Base-by-base conservation (phyloP, 495 filamentous ascomycete genomes). In the Aspergillus haitiensis region DNA sequence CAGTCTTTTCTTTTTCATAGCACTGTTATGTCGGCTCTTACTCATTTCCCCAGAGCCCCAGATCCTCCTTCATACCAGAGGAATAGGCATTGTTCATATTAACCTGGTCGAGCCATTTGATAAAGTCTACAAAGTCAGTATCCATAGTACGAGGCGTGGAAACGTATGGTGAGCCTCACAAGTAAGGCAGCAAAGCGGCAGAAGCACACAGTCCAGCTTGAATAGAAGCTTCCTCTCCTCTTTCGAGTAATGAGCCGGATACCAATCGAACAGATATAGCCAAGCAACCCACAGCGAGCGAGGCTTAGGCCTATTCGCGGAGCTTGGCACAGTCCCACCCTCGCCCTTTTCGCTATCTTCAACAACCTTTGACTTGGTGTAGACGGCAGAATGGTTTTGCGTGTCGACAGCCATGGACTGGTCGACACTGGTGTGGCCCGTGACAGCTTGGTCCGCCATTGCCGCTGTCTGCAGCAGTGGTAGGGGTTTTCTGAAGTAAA, bases 21-120 rank as follows among this genome's bases (percentile, higher is more conserved):
- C 8, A 40, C 9, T n/a, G 13, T 32, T 13, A 18, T 11, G 15
- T 4, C 5, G 21, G 5, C 36, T 1, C 45, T 8, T 21, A 60
- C 63, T 86, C 78, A 65, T 84, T 75, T 2, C 81, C 84, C 0
- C 64, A 60, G 56, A 87, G 80, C 53, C 71, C 56, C 11, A 88
- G 73, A 51, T 86, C 82, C 55, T 85, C 81, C 58, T 83, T 86
- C 84, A 88, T 84, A 3, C 85, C 85, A 0, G 80, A 81, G 15
- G 85, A 79, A 69, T 86, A 86, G 40, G 85, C 84, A 73, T 85
- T 85, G 33, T 57, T 58, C 0, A 63, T 48, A 50, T 63, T 58
- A 21, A 53, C 50, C n/a, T 53, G 50, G 52, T 63, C 64, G 33
- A 66, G 53, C 54, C 58, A 63, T 48, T 66, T 66, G 60, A 66